Base-by-base conservation (phyloP, 2,329 filamentous ascomycete species). In the Arthrobotrys musiformis region DNA sequence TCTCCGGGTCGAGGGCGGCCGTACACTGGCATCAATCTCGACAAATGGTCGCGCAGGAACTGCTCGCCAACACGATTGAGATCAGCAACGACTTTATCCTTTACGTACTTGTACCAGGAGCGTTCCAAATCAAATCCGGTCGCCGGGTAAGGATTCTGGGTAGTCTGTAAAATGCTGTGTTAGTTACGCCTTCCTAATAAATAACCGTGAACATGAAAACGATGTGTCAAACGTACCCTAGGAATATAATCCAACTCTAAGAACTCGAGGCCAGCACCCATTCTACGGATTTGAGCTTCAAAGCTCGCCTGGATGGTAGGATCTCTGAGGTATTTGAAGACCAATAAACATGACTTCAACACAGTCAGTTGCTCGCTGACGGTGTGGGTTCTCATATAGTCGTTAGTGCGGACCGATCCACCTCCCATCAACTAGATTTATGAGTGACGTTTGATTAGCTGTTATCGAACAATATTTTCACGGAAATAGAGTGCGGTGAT, bases 311-410 rank as follows among this genome's bases (percentile, higher is more conserved):
- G 15, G 22, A 62, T 54, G 17, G 40, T 28, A 42, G 67, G 67
- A 2, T 70, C 67, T 70, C 67, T 70, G 56, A 70, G 67, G 44
- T 70, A 70, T 17, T 62, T 62, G 67, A 70, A 70, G 44, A 70
- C 67, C 42, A 70, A 62, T 22, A 70, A 62, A 33, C 54, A 60
- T 37, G 67, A 61, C 56, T 70, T 70, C 28, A 70, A 40, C 42
- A 48, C 56, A 42, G 26, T 37, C 40, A 70, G 22, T 54, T 70
- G 28, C 30, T 61, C 17, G 22, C 37, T 28, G 22, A 70, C n/a
- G 15, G 15, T 42, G 8, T 62, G 56, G 37, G 11, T 15, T 7
- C 17, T 30, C 62, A 54, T 50, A 19, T 54, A 40, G 24, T 22
- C 5, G 17, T 22, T 33, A 35, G n/a, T 9, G n/a, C 54, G 33